These are phyloP conservation scores for Phylloporus arenicola DNA, from an alignment of 768 basidiomycete genomes.

Conservation along the genomic window DNA sequence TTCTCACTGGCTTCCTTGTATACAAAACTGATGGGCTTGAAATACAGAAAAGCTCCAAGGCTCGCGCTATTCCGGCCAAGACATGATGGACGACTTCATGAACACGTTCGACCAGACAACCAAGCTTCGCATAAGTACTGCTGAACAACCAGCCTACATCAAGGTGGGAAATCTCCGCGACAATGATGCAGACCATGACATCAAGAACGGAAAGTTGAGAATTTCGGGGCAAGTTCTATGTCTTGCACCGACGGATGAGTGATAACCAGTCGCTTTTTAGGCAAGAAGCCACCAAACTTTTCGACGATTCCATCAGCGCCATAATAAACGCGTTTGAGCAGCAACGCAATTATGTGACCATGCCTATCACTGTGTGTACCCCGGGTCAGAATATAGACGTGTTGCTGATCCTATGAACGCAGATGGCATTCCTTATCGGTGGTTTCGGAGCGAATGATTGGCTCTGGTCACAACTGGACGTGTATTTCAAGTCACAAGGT, in stretches of 20 bases:
- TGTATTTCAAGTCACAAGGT: constrained; percentile 29
- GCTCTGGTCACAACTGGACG: constrained; percentile 37
- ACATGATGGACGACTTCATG: constrained; percentile 30
- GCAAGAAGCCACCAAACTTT: constrained; percentile 34
- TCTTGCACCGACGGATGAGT: background rate
- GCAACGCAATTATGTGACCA: constrained; percentile 18
- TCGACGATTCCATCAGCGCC: constrained; percentile 35
- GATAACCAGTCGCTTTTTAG: constrained; percentile 12
- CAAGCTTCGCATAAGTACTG: constrained; percentile 35
- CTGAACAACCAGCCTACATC: constrained; percentile 30
- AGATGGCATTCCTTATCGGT: constrained; percentile 41
- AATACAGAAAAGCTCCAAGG: constrained; percentile 21
- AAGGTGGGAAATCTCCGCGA: constrained; percentile 35
- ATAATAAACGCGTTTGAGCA: constrained; percentile 30
- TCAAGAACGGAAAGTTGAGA: constrained; percentile 31
- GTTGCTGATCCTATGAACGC: background rate
- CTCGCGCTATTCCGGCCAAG: constrained; percentile 24
- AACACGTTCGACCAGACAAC: constrained; percentile 32
- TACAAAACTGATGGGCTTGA: background rate
- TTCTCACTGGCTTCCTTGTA: background rate
- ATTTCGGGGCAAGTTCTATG: constrained; percentile 28
- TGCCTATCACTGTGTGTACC: constrained; percentile 27
- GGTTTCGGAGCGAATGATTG: constrained; percentile 46
- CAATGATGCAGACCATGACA: constrained; percentile 27
- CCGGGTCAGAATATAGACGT: background rate